These are phyloP conservation scores for Kentomonas sorsogonicus DNA, from an alignment of 208 protist species.

Conservation along the genomic window DNA sequence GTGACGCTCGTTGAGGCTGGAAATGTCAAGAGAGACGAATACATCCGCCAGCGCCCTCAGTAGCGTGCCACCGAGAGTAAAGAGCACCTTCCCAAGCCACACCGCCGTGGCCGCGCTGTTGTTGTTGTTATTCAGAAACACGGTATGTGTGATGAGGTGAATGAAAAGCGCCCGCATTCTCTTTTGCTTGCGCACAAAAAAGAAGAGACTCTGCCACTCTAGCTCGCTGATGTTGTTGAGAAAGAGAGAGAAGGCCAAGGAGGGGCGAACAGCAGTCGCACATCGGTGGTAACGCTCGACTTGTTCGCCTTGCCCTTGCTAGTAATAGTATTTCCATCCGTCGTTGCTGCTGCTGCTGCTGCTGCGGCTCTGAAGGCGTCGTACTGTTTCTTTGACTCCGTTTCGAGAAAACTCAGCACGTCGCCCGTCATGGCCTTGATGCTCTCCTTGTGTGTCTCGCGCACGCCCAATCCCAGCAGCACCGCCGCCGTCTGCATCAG, in stretches of 20 bases:
- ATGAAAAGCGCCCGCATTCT: constrained; percentile 33
- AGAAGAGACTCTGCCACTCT: constrained; percentile 51
- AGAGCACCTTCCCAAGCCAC: too few species aligned
- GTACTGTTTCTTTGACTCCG: too few species aligned
- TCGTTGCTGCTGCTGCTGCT: constrained; percentile 5
- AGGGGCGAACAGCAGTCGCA: constrained; percentile 25
- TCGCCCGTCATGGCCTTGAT: too few species aligned
- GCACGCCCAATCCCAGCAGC: too few species aligned
- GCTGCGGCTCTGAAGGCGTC: too few species aligned
- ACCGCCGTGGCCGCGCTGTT: too few species aligned
- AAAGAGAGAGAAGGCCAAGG: too few species aligned
- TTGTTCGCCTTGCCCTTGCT: neutral
- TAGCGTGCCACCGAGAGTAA: constrained; percentile 36
- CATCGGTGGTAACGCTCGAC: neutral
- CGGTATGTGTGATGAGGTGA: too few species aligned
- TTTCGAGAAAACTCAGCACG: too few species aligned
- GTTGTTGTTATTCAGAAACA: too few species aligned
- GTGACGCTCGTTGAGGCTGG: constrained; percentile 16
- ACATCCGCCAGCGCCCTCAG: constrained; percentile 62
- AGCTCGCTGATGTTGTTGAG: constrained; percentile 35
- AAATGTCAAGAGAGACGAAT: constrained; percentile 26
- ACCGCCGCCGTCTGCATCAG: too few species aligned
- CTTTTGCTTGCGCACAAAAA: constrained; percentile 27
- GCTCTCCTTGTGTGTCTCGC: too few species aligned
- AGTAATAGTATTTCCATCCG: neutral